Evolutionary conservation across 148 eudicot genomes (phyloP), one percentile per base, ranked within the genome.

Genomic region (Drosera capensis): DNA sequence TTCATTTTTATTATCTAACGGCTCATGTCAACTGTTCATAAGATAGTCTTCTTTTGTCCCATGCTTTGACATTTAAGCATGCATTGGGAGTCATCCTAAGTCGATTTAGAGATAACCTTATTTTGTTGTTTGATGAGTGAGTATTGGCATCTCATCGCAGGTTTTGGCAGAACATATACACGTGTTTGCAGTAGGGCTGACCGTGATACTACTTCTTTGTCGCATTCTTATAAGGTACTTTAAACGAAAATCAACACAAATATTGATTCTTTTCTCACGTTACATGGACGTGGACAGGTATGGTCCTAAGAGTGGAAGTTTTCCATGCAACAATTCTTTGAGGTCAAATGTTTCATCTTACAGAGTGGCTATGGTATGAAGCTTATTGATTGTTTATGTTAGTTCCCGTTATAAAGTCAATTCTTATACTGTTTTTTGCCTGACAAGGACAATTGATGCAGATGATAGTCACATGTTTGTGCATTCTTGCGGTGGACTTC

Each of bases 401-500:
- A 51, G 7, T 11, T 25, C 43, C 20, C 34, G 21, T 64, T 23
- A 19, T 26, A 17, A 7, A 25, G 16, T 50, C 2, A 15, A n/a
- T 38, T 56, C 23, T 43, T 54, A 15, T 58, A 20, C 29, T 24
- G 26, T 43, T 23, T 60, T 66, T 47, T 57, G 15, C 60, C 72
- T 71, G 47, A 68, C 60, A 51, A 52, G 68, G 60, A 53, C 60
- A 49, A 62, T 34, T 71, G 56, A 36, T 73, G 85, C 79, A 90
- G 99, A 81, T 84, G 93, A 50, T 78, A 47, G 44, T 68, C 20
- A 76, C 99, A 57, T 81, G 82, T 71, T 22, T 78, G 53, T 75
- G 88, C 63, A 90, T 90, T 46, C 74, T 90, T 65, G 93, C 86
- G 51, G 99, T 90, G 62, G 99, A 90, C 70, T 90, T 90, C 80